These are phyloP conservation scores for Taxawa tesnikishii DNA, from an alignment of 2,329 filamentous ascomycete genomes.

Conservation along the genomic window DNA sequence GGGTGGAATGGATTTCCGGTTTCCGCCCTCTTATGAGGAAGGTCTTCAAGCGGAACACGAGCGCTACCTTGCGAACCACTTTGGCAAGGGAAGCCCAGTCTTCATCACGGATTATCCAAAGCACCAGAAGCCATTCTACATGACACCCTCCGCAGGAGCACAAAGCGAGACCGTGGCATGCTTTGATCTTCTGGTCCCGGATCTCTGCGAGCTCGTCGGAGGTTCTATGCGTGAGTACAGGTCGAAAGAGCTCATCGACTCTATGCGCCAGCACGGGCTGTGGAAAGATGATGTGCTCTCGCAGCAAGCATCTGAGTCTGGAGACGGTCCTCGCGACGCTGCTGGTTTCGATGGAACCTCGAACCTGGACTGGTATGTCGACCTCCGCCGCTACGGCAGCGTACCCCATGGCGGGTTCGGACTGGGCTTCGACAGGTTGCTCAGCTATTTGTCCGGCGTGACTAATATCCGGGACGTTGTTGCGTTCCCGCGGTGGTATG, in stretches of 20 bases:
- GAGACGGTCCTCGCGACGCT: conserved; percentile 8
- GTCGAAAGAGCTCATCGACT: conserved; percentile 50
- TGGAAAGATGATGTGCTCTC: conserved; percentile 10
- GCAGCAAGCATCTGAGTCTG: conserved; percentile 1
- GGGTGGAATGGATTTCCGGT: conserved; percentile 45
- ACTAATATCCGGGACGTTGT: conserved; percentile 76
- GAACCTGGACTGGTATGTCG: conserved; percentile 70
- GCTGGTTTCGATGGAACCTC: conserved; percentile 4
- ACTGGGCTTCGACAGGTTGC: conserved; percentile 73
- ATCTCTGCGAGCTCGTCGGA: conserved; percentile 75
- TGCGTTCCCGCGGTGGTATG: conserved; percentile 65
- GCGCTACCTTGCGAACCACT: conserved; percentile 61
- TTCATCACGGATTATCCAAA: conserved; percentile 93
- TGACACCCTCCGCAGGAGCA: conserved; percentile 42
- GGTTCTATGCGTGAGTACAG: conserved; percentile 84
- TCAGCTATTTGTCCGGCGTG: conserved; percentile 73
- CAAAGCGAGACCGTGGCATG: conserved; percentile 59
- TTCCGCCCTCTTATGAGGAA: conserved; percentile 55
- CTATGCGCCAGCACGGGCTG: conserved; percentile 60
- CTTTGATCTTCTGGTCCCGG: conserved; percentile 80
- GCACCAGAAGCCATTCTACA: conserved; percentile 85
- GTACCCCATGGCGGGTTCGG: conserved; percentile 88
- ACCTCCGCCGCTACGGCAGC: conserved; percentile 80
- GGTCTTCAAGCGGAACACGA: conserved; percentile 89
- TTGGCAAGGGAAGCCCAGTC: conserved; percentile 56